Evolutionary conservation across 176 grass and related monocot species (phyloP), one percentile per base, ranked within the genome.

Genomic region (Chrysopogon serrulatus): DNA sequence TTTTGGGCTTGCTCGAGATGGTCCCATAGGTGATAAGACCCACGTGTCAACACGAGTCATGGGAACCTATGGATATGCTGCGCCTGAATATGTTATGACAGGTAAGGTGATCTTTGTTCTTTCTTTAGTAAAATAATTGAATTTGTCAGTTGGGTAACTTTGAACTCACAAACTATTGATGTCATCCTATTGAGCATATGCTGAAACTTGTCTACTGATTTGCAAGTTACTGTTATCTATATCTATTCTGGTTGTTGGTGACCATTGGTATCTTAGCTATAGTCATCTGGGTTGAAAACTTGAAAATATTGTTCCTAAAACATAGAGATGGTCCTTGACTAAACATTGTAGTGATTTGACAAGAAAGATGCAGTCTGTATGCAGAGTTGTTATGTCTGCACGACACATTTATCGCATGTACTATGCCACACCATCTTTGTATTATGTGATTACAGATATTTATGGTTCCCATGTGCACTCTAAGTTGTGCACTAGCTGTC

Each of bases 1-100:
- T 84, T 96, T 96, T 85, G 88, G 93, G 16, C 80, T 96, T 63
- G 93, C 94, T 80, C 90, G 86, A 87, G 90, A 92, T 89, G 88
- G 88, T 10, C 93, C 90, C 3, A 86, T 89, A 78, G 90, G 90
- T 73, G 90, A 95, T 79, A 92, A 87, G 78, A 92, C 92, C 81
- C 89, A 92, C 31, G 89, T 94, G 40, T 94, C 92, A 15, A 94
- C 92, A 0, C 87, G 90, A 41, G 89, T 92, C 32, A 85, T 94
- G 87, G 92, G 89, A 19, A 94, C 92, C 57, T 88, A 94, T 77
- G 92, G 89, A 36, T 94, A 94, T 90, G 84, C 84, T 65, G 92
- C 89, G 31, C 92, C 92, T 33, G 89, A 94, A 28, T 92, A 94
- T 73, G 92, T 94, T 40, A 90, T 94, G 92, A 92, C 92, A 74